Base-by-base conservation (phyloP, 2,329 filamentous ascomycete species). In the Bipolaris zeicola region DNA sequence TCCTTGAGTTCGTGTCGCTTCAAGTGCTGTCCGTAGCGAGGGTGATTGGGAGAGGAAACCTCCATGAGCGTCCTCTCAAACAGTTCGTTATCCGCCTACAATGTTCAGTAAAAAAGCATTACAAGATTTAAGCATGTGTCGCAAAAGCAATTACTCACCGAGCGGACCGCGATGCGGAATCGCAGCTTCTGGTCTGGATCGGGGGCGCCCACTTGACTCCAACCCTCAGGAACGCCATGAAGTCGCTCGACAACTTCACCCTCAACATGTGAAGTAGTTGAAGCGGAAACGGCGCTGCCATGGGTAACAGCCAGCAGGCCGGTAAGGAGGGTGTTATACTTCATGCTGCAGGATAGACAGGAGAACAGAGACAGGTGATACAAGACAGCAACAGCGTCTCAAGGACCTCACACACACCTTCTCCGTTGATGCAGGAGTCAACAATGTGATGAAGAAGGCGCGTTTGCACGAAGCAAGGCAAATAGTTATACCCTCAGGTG, bases 1-100 rank as follows among this genome's bases (percentile, higher is more conserved):
- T 78, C 75, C 28, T 82, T 81, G 34, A 89, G 72, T 64, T 89
- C 81, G 33, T 86, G 80, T n/a, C 82, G 82, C 55, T 82, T 85
- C 74, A 90, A 75, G 65, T 89, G 85, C 63, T 82, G 77, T 34
- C 87, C 87, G 69, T 90, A 90, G 18, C 76, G 78, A 1, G 79
- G 73, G 62, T 87, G 81, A 26, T 78, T 79, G 1, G 87, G 87
- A 0, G 84, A 85, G 0, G 87, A 88, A 28, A 89, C 79, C 39
- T 87, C 82, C 53, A 87, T 78, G 8, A 88, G 80, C 6, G 77
- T 80, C 65, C 85, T 80, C 69, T 89, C 85, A 51, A 89, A 82
- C 5, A 80, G 72, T 2, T 70, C 76, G 36, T 79, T 69, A 42
- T 80, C 80, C 20, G 81, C 79, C 72, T 85, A 79, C 8, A 13